Evolutionary conservation across 148 eudicot genomes (phyloP), one percentile per base, ranked within the genome.

Genomic region (Linanthus parryae): DNA sequence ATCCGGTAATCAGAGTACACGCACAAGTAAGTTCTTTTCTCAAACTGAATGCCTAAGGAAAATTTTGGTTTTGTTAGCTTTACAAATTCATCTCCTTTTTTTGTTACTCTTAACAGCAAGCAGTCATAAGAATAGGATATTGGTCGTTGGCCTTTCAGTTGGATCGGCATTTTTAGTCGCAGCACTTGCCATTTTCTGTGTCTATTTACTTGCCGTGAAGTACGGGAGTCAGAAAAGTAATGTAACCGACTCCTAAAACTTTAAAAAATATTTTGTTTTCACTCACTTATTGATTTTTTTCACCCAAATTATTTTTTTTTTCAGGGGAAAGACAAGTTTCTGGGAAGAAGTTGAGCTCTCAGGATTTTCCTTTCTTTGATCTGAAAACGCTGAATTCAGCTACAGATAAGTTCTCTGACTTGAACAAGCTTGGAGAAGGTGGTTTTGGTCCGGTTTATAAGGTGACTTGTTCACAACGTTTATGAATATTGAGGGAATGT

Each of bases 391-490:
- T 72, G 10, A 18, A 18, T 8, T 50, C 27, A 16, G 74, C 74
- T 4, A 69, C 79, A 15, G 37, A 61, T 20, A 28, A 61, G 34
- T 74, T 69, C 63, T 69, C 79, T 24, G 57, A 61, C 1, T 38
- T 34, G 15, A 65, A 69, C 29, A 68, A 64, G 71, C 67, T 74
- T 14, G 79, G 79, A 20, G 57, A 74, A 65, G 79, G 79, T 17
- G 74, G 79, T 22, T 74, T 74, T 56, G 79, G 79, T 37, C 59
- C 67, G 35, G 74, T 74, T 41, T 74, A 59, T 45, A 74, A 64
- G 74, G 74, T 74, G 62, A 19, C 42, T 4, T 4, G 8, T 12
- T n/a, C n/a, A n/a, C n/a, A n/a, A n/a, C n/a, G n/a, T n/a, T n/a
- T n/a, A n/a, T 18, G 2, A 43, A 43, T 17, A 43, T 43, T 31